A percentile compares a stretch with the other conserved stretches of the same genome.
Evolutionary conservation across 163 green algal genomes (phyloP).

Genomic region (Volvox carteri): DNA sequence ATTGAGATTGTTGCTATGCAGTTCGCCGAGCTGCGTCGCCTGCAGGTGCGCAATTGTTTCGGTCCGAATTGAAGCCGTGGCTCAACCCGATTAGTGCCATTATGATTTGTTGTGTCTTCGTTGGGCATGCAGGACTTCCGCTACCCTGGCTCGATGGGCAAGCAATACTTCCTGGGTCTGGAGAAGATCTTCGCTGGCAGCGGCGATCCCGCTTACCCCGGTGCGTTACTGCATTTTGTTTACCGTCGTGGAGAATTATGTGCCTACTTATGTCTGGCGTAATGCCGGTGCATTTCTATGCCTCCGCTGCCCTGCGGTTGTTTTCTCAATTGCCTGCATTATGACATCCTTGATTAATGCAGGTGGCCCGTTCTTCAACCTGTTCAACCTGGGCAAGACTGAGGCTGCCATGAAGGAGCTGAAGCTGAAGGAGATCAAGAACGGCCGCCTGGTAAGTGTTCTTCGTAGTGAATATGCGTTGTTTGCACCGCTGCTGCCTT

Average conservation of each 20-base stretch:
- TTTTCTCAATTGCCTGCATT: background rate
- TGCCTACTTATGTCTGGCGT: too few relatives aligned
- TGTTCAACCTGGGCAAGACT: slow-evolving; percentile 90
- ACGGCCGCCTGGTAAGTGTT: slow-evolving; percentile 73
- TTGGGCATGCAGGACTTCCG: slow-evolving; percentile 72
- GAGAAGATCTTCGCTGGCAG: slow-evolving; percentile 91
- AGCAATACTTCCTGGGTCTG: slow-evolving; percentile 98
- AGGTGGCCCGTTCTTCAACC: slow-evolving; percentile 97
- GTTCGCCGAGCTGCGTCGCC: slow-evolving; percentile 95
- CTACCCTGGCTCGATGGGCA: slow-evolving; percentile 91
- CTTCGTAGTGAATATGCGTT: background rate
- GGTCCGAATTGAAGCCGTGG: too few relatives aligned
- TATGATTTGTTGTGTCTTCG: background rate
- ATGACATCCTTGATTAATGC: background rate
- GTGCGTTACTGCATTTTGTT: slow-evolving; percentile 15
- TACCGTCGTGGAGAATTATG: too few relatives aligned
- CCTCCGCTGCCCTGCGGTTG: background rate
- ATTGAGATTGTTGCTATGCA: slow-evolving; percentile 95
- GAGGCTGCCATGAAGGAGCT: slow-evolving; percentile 89
- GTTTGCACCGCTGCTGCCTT: background rate
- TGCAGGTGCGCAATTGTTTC: slow-evolving; percentile 76
- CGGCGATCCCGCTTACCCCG: slow-evolving; percentile 86
- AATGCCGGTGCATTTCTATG: too few relatives aligned
- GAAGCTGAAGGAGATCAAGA: slow-evolving; percentile 90
- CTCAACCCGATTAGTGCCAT: too few relatives aligned